Evolutionary conservation across 805 yeast species (phyloP).

Genomic region (Ogataea ganodermae): DNA sequence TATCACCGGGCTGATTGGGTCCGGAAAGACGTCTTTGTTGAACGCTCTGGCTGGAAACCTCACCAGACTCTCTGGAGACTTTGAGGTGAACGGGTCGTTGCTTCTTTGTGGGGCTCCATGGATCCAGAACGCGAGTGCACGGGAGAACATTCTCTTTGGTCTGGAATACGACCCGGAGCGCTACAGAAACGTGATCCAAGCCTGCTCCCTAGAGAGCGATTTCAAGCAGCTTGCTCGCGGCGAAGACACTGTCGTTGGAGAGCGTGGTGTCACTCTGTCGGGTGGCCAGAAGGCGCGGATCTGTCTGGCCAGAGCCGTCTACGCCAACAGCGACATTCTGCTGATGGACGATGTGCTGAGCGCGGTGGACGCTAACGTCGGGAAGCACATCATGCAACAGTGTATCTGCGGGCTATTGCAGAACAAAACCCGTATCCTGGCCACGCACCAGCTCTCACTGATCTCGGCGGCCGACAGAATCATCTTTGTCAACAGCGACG

Average conservation of each 20-base stretch:
- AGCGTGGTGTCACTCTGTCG: conserved; percentile 77
- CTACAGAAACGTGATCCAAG: conserved; percentile 56
- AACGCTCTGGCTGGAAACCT: conserved; percentile 71
- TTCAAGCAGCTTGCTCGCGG: conserved; percentile 68
- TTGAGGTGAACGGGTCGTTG: conserved; percentile 55
- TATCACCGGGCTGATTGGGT: conserved; percentile 77
- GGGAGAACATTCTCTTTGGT: conserved; percentile 75
- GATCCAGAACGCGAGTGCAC: conserved; percentile 78
- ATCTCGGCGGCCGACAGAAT: conserved; percentile 67
- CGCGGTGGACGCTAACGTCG: conserved; percentile 87
- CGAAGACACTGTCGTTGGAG: conserved; percentile 78
- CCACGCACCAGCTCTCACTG: conserved; percentile 79
- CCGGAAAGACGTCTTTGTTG: conserved; percentile 76
- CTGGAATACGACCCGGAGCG: conserved; percentile 43
- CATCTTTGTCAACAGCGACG: conserved; percentile 63
- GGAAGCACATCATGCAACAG: conserved; percentile 70
- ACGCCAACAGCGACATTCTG: conserved; percentile 64
- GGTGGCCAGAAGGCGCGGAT: conserved; percentile 90
- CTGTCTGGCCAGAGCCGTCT: conserved; percentile 77
- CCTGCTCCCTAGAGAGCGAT: conserved; percentile 69
- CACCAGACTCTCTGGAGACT: conserved; percentile 51
- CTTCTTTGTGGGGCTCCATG: conserved; percentile 58
- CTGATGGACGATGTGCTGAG: conserved; percentile 77
- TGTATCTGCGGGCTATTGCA: conserved; percentile 61
- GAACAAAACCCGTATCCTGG: conserved; percentile 65